phyloP scores from a whole-genome alignment of 345 rosid genomes.

The Euphorbia lathyris region DNA sequence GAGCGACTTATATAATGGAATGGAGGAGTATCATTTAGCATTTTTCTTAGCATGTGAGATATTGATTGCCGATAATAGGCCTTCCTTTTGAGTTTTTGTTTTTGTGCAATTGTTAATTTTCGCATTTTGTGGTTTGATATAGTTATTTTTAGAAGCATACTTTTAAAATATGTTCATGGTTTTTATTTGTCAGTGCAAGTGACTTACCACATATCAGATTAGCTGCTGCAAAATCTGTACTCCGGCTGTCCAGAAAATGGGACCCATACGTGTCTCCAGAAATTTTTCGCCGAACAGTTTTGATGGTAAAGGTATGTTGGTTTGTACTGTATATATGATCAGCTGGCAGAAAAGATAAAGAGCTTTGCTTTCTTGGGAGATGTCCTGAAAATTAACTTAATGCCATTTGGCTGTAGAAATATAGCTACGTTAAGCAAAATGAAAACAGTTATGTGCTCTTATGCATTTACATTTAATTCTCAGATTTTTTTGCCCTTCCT shows the following conservation, averaged over 20 bases:
- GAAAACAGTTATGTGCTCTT: neutral
- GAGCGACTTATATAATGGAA: too few relatives aligned
- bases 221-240: slow-evolving; percentile 86
- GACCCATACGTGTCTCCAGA: slow-evolving; percentile 79
- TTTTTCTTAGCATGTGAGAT: neutral
- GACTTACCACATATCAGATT: slow-evolving; percentile 51
- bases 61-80: neutral
- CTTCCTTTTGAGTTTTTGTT: neutral
- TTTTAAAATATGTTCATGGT: neutral
- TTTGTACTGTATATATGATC: slow-evolving; percentile 14
- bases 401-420: neutral
- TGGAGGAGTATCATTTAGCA: too few relatives aligned
- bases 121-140: neutral
- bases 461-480: neutral
- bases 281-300: slow-evolving; percentile 53
- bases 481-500: neutral
- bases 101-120: neutral
- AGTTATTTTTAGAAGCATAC: neutral
- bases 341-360: neutral
- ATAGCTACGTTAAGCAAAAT: neutral
- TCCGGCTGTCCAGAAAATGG: slow-evolving; percentile 85
- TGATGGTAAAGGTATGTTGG: slow-evolving; percentile 60
- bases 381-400: neutral
- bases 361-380: neutral
- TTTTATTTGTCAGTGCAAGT: slow-evolving; percentile 41